These are phyloP conservation scores for Chaetomium strumarium DNA, from an alignment of 2,329 filamentous ascomycete species.

Conservation along the genomic window DNA sequence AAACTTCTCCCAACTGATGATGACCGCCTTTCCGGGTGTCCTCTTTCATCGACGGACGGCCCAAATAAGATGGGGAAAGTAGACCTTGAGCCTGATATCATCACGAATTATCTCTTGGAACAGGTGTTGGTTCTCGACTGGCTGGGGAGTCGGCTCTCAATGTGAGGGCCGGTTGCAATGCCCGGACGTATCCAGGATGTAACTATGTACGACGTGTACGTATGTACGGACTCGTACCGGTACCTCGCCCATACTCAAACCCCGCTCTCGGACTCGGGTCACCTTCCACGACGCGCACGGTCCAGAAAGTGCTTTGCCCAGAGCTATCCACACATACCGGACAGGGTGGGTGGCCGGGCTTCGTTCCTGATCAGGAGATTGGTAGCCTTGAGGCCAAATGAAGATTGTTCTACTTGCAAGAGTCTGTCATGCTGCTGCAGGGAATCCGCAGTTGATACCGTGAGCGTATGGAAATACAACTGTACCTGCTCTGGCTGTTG, in stretches of 20 bases:
- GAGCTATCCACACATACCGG: conserved; percentile 4
- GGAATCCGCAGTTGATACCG: no score
- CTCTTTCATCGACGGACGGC: not conserved
- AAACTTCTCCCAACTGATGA: conserved; percentile 1
- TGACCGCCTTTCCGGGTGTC: conserved; percentile 6
- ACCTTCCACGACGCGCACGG: not conserved
- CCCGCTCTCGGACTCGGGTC: conserved; percentile 4
- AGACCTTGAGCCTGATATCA: no score
- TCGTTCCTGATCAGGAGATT: conserved; percentile 18
- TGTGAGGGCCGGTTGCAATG: no score
- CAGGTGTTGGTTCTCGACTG: no score
- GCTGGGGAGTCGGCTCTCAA: no score
- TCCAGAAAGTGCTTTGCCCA: conserved; percentile 6
- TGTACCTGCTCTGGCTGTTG: no score
- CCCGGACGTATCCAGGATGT: no score
- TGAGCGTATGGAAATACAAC: no score
- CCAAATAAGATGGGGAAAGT: no score
- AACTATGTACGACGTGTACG: no score
- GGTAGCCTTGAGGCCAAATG: not conserved
- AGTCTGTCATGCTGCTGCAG: no score
- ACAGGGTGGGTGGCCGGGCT: conserved; percentile 7
- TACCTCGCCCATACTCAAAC: conserved; percentile 5
- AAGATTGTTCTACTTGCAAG: not conserved
- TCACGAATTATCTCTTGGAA: no score
- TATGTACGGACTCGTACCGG: conserved; percentile 1